These are phyloP conservation scores for Mortierella sp. DNA, from an alignment of 371 early-diverging fungal species.

Conservation along the genomic window DNA sequence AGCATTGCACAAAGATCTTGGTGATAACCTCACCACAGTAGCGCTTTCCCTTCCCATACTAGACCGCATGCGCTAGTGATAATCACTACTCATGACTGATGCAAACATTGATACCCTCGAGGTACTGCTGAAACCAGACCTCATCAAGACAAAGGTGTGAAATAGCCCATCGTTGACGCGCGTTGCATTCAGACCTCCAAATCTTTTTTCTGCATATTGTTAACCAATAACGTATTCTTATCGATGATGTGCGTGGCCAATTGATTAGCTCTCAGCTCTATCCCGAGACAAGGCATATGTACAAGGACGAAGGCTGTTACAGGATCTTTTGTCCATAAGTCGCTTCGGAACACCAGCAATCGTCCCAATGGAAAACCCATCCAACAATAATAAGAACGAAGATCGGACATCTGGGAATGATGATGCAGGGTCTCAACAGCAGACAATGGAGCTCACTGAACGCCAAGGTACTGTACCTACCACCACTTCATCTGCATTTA, in stretches of 20 bases:
- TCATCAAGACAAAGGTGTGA: conserved; percentile 42
- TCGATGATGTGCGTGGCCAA: not conserved
- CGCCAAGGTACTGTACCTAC: conserved; percentile 32
- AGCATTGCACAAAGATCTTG: no score
- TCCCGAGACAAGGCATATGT: conserved; percentile 9
- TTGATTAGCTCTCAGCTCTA: conserved; percentile 20
- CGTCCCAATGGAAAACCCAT: conserved; percentile 18
- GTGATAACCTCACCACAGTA: no score
- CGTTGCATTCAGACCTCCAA: not conserved
- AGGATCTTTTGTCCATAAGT: conserved; percentile 39
- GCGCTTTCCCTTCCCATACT: not conserved
- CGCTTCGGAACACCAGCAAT: conserved; percentile 49
- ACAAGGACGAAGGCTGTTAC: conserved; percentile 32
- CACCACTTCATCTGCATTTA: not conserved
- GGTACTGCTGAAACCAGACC: conserved; percentile 42
- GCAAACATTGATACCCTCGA: conserved; percentile 48
- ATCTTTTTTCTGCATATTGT: not conserved
- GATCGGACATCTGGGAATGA: conserved; percentile 12
- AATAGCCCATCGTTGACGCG: not conserved
- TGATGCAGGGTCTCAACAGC: conserved; percentile 10
- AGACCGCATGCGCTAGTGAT: not conserved
- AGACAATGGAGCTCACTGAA: conserved; percentile 49
- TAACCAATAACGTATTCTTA: not conserved
- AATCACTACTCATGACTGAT: not conserved
- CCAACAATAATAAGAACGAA: conserved; percentile 12